Percentiles rank a stretch among this genome's conserved stretches.
phyloP scores from a whole-genome alignment of 169 alveolate species.

The Eimeria praecox region DNA sequence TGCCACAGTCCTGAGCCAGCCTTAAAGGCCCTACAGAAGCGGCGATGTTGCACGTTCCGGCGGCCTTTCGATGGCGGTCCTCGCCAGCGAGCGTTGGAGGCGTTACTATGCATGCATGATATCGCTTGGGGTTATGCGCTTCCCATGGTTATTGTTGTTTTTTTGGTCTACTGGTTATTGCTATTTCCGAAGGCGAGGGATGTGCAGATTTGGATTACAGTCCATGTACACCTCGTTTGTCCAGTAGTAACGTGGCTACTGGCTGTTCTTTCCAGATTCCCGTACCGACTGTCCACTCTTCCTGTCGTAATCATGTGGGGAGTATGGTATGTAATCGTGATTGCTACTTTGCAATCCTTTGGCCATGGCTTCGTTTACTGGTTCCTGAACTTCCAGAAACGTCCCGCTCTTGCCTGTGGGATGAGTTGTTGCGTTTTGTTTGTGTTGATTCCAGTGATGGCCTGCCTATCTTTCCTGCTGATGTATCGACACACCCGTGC shows the following conservation, averaged over 20 bases:
- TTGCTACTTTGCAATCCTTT: not conserved
- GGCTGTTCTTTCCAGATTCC: not conserved
- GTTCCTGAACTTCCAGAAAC: constrained; percentile 13
- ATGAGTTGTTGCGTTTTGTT: not conserved
- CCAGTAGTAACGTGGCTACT: constrained; percentile 20
- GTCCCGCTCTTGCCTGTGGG: not conserved
- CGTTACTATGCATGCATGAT: constrained; percentile 26
- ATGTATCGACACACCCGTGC: not conserved
- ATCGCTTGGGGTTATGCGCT: not conserved
- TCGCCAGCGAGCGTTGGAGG: not conserved
- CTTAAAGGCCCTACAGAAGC: not conserved
- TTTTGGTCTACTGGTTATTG: constrained; percentile 8
- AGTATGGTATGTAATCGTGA: not conserved
- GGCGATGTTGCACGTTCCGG: constrained; percentile 3
- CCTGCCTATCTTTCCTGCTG: not conserved
- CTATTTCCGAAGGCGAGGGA: not conserved
- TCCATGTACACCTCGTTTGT: not conserved
- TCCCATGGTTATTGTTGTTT: not conserved
- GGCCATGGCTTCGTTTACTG: constrained; percentile 18
- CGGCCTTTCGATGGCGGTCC: constrained; percentile 47
- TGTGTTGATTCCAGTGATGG: not conserved
- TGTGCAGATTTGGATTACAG: not conserved
- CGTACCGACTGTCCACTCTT: not conserved
- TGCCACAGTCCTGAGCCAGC: not conserved
- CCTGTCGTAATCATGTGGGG: not conserved